These are phyloP conservation scores for Cucumis cinereus DNA, from an alignment of 306 rosid species.

Conservation along the genomic window DNA sequence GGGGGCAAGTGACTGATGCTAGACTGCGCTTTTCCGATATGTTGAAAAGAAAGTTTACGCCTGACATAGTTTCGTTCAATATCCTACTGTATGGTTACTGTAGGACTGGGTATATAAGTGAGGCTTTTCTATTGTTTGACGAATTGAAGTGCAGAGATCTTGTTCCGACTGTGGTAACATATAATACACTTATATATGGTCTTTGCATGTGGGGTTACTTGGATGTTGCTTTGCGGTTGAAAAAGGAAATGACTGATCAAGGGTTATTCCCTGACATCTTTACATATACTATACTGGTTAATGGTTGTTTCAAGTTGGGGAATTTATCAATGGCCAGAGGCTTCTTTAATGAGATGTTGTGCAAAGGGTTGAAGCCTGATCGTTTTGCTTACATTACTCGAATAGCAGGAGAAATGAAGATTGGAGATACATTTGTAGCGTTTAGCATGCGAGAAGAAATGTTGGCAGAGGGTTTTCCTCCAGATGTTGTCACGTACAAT, in stretches of 20 bases:
- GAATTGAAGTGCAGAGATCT: constrained; percentile 34
- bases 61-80: constrained; percentile 60
- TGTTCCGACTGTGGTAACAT: constrained; percentile 43
- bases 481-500: constrained; percentile 55
- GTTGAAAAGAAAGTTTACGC: constrained; percentile 27
- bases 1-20: constrained; percentile 46
- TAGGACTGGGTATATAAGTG: constrained; percentile 33
- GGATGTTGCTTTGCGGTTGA: constrained; percentile 43
- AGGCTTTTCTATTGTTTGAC: constrained; percentile 44
- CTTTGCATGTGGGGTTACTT: constrained; percentile 54
- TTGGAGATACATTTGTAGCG: constrained; percentile 47
- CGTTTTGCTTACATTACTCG: constrained; percentile 48
- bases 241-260: constrained; percentile 38
- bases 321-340: constrained; percentile 51
- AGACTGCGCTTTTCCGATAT: constrained; percentile 30
- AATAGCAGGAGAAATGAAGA: constrained; percentile 50
- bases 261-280: constrained; percentile 53
- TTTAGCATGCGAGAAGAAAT: constrained; percentile 65
- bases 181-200: constrained; percentile 66
- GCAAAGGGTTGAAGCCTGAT: constrained; percentile 49
- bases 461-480: constrained; percentile 50
- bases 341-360: constrained; percentile 56
- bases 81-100: constrained; percentile 51
- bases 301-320: constrained; percentile 46
- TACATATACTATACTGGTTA: constrained; percentile 59